Percentiles rank a stretch among this genome's conserved stretches.
Conservation (phyloP, 768 basidiomycete species). For the Mrakia gelida region DNA sequence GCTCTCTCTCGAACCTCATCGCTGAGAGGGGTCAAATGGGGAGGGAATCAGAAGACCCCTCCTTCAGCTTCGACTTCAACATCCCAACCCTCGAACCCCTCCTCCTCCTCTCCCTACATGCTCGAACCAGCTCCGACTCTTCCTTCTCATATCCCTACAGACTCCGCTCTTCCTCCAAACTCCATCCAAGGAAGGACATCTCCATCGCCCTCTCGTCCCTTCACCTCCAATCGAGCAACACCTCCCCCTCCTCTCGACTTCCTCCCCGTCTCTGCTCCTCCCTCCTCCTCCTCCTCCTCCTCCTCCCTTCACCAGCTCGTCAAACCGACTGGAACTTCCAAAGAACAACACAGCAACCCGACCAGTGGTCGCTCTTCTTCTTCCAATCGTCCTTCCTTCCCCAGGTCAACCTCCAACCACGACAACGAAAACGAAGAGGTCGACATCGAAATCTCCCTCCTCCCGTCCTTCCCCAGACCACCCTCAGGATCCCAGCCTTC, state of each 20-base stretch:
- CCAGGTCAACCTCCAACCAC: neutral
- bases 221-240: neutral
- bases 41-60: neutral
- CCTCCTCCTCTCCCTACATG: neutral
- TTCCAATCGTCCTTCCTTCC: neutral
- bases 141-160: neutral
- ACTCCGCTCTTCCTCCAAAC: neutral
- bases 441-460: constrained; percentile 9
- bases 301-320: neutral
- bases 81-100: neutral
- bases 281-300: no score
- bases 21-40: constrained; percentile 7
- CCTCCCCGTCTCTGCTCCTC: neutral
- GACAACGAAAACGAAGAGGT: constrained; percentile 8
- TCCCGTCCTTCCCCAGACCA: neutral
- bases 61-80: neutral
- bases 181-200: neutral
- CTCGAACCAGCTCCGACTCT: neutral
- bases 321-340: neutral
- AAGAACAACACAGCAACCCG: neutral
- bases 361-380: neutral
- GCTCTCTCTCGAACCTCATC: neutral
- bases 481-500: neutral
- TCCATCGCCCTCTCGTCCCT: neutral
- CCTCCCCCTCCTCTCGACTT: neutral